Evolutionary conservation across 129 eudicot species (phyloP).

Genomic region (Apium graveolens): DNA sequence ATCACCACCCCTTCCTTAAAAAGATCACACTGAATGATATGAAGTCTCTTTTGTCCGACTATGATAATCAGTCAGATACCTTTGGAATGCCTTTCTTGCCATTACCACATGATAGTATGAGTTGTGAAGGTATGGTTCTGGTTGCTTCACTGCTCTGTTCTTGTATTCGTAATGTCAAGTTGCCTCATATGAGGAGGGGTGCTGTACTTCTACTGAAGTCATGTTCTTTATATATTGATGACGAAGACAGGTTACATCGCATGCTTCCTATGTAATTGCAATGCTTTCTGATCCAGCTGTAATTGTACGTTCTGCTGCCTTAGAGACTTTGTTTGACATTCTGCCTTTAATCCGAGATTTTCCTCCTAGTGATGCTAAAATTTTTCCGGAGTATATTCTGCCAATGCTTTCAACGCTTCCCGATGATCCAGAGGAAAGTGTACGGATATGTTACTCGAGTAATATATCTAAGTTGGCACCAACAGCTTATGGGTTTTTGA

Average conservation of each 20-base stretch:
- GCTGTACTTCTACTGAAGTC: slow-evolving; percentile 72
- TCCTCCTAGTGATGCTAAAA: slow-evolving; percentile 97
- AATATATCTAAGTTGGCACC: slow-evolving; percentile 87
- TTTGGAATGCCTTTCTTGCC: slow-evolving; percentile 87
- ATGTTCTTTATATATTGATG: slow-evolving; percentile 79
- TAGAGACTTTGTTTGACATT: slow-evolving; percentile 89
- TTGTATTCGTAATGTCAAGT: slow-evolving; percentile 82
- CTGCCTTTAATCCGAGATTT: slow-evolving; percentile 88
- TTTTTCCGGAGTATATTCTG: slow-evolving; percentile 89
- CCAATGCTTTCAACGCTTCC: slow-evolving; percentile 99
- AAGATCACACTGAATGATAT: slow-evolving; percentile 62
- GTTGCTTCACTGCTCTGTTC: slow-evolving; percentile 93
- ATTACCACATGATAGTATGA: slow-evolving; percentile 65
- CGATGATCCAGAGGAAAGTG: slow-evolving; percentile 97
- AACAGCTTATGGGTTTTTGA: slow-evolving; percentile 85
- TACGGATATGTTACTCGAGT: slow-evolving; percentile 88
- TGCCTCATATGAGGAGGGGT: slow-evolving; percentile 74
- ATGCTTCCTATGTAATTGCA: slow-evolving; percentile 91
- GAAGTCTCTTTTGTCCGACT: slow-evolving; percentile 67
- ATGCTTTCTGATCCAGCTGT: slow-evolving; percentile 94
- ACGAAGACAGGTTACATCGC: slow-evolving; percentile 88
- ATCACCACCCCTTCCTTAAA: slow-evolving; percentile 61
- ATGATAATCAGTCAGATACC: slow-evolving; percentile 81
- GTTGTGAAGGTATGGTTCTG: slow-evolving; percentile 96
- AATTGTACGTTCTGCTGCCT: slow-evolving; percentile 92